Percentiles rank a stretch among this genome's conserved stretches.
These are phyloP conservation scores for Wickerhamiella sorbophila DNA, from an alignment of 805 yeast species.

Conservation along the genomic window DNA sequence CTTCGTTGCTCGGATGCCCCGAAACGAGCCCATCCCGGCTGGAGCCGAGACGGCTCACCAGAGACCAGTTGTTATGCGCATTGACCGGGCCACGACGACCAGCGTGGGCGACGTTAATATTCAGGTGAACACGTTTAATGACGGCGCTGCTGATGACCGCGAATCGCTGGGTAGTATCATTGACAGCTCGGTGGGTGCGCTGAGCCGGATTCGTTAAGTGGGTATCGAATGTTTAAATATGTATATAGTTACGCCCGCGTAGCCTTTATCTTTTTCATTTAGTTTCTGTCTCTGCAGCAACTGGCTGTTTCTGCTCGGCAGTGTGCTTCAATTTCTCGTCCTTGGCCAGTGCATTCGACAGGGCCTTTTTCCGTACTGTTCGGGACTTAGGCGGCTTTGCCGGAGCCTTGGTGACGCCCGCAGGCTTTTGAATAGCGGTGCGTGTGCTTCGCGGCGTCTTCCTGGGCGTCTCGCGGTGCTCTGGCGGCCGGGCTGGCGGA, in stretches of 20 bases:
- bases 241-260: constrained; percentile 1
- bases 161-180: background rate
- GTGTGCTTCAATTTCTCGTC: background rate
- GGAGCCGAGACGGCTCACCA: constrained; percentile 3
- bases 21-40: background rate
- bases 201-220: background rate
- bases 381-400: background rate
- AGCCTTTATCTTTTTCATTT: background rate
- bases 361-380: background rate
- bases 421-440: background rate
- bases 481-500: constrained; percentile 12
- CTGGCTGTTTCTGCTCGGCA: no score
- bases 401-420: background rate
- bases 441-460: background rate
- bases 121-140: background rate
- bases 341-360: background rate
- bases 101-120: constrained; percentile 1
- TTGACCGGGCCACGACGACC: background rate
- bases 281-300: background rate
- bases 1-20: constrained; percentile 15
- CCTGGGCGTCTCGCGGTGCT: background rate
- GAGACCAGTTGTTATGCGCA: background rate
- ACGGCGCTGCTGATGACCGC: background rate
- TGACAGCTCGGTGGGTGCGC: background rate
- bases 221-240: background rate